Conservation (phyloP, 202 grass and related monocot species). For the Saccharum hybrid region DNA sequence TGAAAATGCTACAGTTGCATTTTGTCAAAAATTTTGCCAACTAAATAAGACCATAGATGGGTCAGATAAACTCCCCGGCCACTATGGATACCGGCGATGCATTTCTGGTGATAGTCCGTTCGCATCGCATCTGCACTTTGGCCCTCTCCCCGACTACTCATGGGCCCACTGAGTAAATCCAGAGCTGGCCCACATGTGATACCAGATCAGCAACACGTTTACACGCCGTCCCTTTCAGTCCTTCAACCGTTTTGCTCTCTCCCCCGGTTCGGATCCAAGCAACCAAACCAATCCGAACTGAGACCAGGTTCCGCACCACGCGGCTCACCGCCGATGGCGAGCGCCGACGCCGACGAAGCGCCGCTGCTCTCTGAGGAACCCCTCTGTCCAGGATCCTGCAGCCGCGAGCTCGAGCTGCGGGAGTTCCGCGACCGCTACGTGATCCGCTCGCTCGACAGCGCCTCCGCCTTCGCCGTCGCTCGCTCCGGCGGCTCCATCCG, state of each 20-base stretch:
- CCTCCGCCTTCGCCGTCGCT: conserved; percentile 66
- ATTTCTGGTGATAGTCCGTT: too few species aligned
- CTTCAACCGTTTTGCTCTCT: not conserved
- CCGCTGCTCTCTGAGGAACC: conserved; percentile 51
- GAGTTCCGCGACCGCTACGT: conserved; percentile 90
- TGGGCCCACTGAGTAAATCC: conserved; percentile 15
- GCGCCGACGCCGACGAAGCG: conserved; percentile 60
- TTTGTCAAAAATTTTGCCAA: too few species aligned
- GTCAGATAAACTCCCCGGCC: too few species aligned
- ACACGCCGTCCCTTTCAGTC: not conserved
- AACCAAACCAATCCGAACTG: not conserved
- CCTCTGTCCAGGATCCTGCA: conserved; percentile 51
- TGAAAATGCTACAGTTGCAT: too few species aligned
- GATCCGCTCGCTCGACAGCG: conserved; percentile 78
- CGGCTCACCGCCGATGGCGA: conserved; percentile 58
- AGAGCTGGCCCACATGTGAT: conserved; percentile 38
- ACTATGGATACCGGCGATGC: too few species aligned
- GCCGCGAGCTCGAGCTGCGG: conserved; percentile 73
- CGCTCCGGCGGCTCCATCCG: conserved; percentile 68
- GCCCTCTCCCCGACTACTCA: not conserved
- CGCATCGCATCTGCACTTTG: too few species aligned
- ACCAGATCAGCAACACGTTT: conserved; percentile 34
- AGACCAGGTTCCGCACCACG: not conserved
- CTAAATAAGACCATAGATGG: too few species aligned
- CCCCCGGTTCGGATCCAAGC: conserved; percentile 28